Conservation (phyloP, 176 grass and related monocot genomes). For the Neostapfia colusana region DNA sequence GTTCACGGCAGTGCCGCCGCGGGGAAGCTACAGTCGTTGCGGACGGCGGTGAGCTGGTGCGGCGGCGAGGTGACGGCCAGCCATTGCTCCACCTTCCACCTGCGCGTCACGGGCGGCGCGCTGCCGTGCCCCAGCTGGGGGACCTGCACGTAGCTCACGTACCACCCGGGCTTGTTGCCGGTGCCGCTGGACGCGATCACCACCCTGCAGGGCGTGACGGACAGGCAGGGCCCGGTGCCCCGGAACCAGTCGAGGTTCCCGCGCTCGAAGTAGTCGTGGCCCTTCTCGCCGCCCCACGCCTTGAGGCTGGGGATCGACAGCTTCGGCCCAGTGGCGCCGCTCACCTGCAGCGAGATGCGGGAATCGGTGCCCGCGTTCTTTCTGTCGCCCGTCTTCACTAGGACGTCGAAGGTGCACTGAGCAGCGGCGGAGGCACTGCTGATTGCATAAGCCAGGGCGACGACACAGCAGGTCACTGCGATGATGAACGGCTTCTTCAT, state of each 20-base stretch:
- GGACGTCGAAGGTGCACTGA: background rate
- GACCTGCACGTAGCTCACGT: background rate
- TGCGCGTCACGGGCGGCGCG: background rate
- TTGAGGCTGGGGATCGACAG: background rate
- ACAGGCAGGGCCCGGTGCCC: background rate
- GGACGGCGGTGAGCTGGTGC: background rate
- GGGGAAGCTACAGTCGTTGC: background rate
- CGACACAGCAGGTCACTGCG: background rate
- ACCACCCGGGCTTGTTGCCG: background rate
- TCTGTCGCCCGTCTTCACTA: background rate
- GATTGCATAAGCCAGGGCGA: background rate
- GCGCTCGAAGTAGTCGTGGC: background rate
- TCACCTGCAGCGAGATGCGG: background rate
- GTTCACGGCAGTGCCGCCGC: background rate
- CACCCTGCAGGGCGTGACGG: background rate
- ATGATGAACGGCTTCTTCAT: background rate
- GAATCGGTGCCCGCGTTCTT: background rate
- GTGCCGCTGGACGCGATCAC: background rate
- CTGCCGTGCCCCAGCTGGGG: background rate
- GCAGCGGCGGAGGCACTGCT: background rate
- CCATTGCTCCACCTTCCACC: background rate
- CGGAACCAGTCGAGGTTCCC: background rate
- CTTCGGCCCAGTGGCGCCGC: background rate
- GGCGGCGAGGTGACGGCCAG: background rate
- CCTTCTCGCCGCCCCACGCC: background rate